phyloP scores from a whole-genome alignment of 176 grass and related monocot species.

The Aegilops sharonensis region DNA sequence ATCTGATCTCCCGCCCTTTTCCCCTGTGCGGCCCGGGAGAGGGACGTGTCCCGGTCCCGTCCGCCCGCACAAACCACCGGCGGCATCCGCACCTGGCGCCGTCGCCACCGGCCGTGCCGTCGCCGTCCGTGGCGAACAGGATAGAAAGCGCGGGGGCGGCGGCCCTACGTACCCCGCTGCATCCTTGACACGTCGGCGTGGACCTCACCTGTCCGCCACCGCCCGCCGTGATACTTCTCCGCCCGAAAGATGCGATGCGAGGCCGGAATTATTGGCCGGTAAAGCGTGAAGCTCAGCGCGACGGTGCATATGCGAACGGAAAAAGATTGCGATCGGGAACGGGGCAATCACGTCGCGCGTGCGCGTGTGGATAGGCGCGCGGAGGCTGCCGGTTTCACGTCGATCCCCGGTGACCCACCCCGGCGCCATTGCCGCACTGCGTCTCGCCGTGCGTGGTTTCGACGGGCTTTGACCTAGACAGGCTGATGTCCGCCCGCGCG shows the following conservation, averaged over 20 bases:
- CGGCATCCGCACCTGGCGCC: not conserved
- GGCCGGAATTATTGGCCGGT: conserved; percentile 1
- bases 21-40: not conserved
- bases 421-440: not conserved
- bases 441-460: not conserved
- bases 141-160: conserved; percentile 33
- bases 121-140: conserved; percentile 33
- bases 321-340: conserved; percentile 15
- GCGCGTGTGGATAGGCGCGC: conserved; percentile 13
- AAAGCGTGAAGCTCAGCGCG: not conserved
- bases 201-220: not conserved
- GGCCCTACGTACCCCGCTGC: not conserved
- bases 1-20: conserved; percentile 4
- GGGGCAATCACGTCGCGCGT: not conserved
- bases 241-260: not conserved
- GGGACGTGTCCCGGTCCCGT: not conserved
- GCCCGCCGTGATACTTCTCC: not conserved
- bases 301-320: not conserved
- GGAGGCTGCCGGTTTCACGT: conserved; percentile 33
- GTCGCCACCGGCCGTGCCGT: conserved; percentile 2
- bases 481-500: not conserved
- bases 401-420: not conserved
- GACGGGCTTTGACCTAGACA: not conserved
- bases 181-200: conserved; percentile 19
- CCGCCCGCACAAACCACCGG: not conserved